Evolutionary conservation across 2,329 filamentous ascomycete genomes (phyloP).

Genomic region (Diaporthe sp.): DNA sequence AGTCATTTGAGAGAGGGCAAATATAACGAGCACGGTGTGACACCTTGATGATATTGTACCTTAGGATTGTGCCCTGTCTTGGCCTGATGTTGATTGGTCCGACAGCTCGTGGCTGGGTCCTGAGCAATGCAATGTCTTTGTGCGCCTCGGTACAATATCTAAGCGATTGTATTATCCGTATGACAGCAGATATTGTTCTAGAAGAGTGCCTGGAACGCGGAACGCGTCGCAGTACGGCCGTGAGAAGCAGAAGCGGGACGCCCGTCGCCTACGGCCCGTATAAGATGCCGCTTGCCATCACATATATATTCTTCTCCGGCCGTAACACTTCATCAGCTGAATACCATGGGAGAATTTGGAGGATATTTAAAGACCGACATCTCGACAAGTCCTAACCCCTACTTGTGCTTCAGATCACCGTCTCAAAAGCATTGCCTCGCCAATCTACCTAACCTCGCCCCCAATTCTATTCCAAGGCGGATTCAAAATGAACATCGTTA

Average conservation of each 20-base stretch:
- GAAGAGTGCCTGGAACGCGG: background rate
- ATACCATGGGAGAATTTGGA: background rate
- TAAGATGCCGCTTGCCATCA: background rate
- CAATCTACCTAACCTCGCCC: background rate
- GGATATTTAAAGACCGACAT: background rate
- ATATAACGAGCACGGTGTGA: background rate
- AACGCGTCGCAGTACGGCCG: background rate
- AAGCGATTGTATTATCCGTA: background rate
- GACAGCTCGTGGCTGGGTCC: background rate
- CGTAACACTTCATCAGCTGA: background rate
- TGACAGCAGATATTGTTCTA: background rate
- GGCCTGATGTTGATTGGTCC: constrained; percentile 4
- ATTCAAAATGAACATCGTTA: background rate
- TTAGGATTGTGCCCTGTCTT: constrained; percentile 23
- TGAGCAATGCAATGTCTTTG: constrained; percentile 33
- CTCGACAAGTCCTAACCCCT: background rate
- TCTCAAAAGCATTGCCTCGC: too few relatives aligned
- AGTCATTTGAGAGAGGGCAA: background rate
- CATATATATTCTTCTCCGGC: too few relatives aligned
- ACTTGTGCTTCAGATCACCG: background rate
- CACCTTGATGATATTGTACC: constrained; percentile 14
- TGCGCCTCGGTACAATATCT: constrained; percentile 31
- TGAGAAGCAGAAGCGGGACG: background rate
- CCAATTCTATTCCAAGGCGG: background rate
- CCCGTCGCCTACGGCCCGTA: background rate